Conservation (phyloP, 1,284 basidiomycete species). For the Leccinum solheimii region DNA sequence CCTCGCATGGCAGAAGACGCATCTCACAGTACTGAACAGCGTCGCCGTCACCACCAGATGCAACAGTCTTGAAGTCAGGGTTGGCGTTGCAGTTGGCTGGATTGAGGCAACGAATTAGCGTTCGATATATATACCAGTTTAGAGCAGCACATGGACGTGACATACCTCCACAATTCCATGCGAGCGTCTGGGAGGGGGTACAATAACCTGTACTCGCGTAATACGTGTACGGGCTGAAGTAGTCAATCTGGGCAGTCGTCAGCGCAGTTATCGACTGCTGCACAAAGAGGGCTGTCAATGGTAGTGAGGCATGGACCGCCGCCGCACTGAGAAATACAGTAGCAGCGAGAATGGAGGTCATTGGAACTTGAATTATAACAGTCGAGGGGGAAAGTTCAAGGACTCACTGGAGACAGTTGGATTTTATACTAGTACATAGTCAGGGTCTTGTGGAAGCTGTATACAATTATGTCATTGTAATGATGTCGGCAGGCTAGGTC, state of each 20-base stretch:
- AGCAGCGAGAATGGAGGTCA: constrained; percentile 19
- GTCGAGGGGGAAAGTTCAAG: not conserved
- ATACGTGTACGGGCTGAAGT: constrained; percentile 54
- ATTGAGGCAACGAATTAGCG: not conserved
- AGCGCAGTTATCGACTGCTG: constrained; percentile 45
- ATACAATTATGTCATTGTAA: not conserved
- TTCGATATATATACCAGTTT: not conserved
- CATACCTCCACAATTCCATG: constrained; percentile 64
- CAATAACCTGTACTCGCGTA: constrained; percentile 64
- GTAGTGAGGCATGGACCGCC: constrained; percentile 21
- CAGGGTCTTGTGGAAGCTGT: not conserved
- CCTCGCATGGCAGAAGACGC: not conserved
- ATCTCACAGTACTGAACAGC: constrained; percentile 49
- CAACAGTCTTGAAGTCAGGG: constrained; percentile 54
- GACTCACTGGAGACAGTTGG: not conserved
- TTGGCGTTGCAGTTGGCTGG: constrained; percentile 59
- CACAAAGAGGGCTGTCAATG: constrained; percentile 18
- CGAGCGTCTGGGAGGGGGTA: constrained; percentile 41
- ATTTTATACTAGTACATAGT: not conserved
- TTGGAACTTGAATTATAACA: constrained; percentile 2
- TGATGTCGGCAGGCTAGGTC: not conserved
- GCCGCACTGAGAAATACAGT: constrained; percentile 16
- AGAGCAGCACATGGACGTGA: not conserved
- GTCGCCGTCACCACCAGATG: constrained; percentile 61
- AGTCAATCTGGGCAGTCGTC: constrained; percentile 42